Percentiles rank a stretch among this genome's conserved stretches.
These are phyloP conservation scores for Striga hermonthica DNA, from an alignment of 305 asterid species.

Conservation along the genomic window DNA sequence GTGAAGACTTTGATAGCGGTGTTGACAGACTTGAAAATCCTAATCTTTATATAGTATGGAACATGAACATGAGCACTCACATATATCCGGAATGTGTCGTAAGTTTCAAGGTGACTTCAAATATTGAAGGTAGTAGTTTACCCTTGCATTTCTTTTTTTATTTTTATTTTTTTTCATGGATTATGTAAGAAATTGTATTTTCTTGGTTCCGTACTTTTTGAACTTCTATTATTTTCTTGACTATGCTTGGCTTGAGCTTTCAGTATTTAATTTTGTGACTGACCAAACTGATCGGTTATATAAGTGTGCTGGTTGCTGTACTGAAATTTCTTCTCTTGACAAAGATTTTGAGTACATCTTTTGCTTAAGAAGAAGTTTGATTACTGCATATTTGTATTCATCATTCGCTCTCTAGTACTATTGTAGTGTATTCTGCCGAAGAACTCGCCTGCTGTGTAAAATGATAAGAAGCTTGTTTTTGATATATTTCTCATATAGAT, in stretches of 20 bases:
- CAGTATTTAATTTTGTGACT: neutral
- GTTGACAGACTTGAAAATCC: conserved; percentile 74
- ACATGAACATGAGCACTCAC: conserved; percentile 70
- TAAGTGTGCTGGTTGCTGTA: neutral
- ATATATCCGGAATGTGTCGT: conserved; percentile 77
- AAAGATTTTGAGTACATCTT: no score
- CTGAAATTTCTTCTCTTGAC: no score
- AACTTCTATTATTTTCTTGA: neutral
- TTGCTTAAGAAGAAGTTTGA: no score
- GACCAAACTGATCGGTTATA: neutral
- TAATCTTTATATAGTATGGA: conserved; percentile 68
- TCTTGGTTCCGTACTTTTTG: conserved; percentile 14
- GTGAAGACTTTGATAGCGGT: conserved; percentile 78
- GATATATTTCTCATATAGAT: no score
- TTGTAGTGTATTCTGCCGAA: no score
- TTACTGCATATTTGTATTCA: no score
- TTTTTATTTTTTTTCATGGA: conserved; percentile 17
- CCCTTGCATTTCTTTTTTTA: conserved; percentile 22
- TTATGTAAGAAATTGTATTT: conserved; percentile 9
- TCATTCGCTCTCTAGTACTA: no score
- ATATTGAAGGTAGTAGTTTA: conserved; percentile 52
- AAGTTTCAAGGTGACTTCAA: conserved; percentile 66
- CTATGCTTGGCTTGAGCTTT: neutral
- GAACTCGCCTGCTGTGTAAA: no score
- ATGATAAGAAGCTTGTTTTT: no score